Evolutionary conservation across 2,329 filamentous ascomycete genomes (phyloP), one percentile per base, ranked within the genome.

Genomic region (Fusarium nanum): DNA sequence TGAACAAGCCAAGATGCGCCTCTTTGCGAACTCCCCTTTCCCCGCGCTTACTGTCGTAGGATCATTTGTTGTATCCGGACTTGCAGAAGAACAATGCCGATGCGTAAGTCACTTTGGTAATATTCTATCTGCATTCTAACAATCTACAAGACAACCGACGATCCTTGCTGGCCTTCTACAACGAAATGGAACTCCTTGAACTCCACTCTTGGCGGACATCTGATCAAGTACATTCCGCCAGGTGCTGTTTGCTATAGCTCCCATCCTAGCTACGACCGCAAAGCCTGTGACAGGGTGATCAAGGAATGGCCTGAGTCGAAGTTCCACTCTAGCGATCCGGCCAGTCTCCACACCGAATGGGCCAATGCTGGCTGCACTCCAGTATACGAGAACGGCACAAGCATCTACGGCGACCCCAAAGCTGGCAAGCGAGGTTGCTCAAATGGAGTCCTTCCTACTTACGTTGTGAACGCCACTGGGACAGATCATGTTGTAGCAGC

Each of bases 351-450:
- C 22, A 45, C 18, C 13, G 48, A 28, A 4, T 53, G 47, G 56
- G 14, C 56, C 5, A 59, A 59, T 23, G 47, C 28, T 22, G 41
- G 47, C 5, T 59, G 56, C 7, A 27, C 5, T 22, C 56, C 56
- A 3, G 22, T 59, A 6, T 59, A 45, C 7, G 16, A 41, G 40
- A 59, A 59, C 13, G 56, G 56, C 18, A 59, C 56, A 6, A 59
- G 56, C 11, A 59, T 59, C 37, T 34, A 42, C 2, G 56, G 56
- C 2, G 47, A 59, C 1, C 3, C 28, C 3, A 3, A 30, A 3
- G 47, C 47, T 7, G 40, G 32, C 16, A 5, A 53, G 0, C 7
- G 5, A n/a, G 40, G 56, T 5, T 59, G 47, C 10, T 34, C 47
- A 25, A 34, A 22, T 12, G 56, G 30, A 13, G 22, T 25, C 2